These are phyloP conservation scores for Catharanthus roseus DNA, from an alignment of 257 asterid species.

Conservation along the genomic window DNA sequence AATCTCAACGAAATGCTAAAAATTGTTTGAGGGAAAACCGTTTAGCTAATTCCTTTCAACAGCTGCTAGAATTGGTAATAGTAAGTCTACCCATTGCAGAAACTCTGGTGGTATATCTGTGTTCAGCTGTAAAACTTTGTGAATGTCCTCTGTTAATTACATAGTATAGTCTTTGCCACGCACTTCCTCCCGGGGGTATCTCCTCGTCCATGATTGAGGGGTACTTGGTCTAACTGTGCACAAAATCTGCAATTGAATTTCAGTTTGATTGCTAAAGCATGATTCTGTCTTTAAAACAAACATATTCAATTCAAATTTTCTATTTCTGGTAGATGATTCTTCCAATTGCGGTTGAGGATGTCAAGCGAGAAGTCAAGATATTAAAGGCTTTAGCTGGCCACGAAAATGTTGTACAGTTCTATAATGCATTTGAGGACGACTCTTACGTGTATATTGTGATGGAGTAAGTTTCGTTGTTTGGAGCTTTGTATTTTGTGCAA, in stretches of 20 bases:
- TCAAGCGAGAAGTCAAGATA: conserved; percentile 94
- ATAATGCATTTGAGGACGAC: conserved; percentile 88
- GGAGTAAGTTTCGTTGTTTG: conserved; percentile 66
- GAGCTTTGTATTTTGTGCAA: neutral
- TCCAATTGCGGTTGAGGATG: conserved; percentile 98
- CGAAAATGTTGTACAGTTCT: conserved; percentile 92
- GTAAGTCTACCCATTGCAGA: no score
- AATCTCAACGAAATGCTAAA: neutral
- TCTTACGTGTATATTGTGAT: conserved; percentile 82
- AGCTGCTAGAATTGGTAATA: neutral
- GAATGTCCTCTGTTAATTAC: neutral
- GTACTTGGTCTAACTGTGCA: neutral
- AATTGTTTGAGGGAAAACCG: neutral
- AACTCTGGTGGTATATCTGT: no score
- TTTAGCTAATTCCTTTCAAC: neutral
- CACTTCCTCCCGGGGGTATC: neutral
- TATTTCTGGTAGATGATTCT: conserved; percentile 71
- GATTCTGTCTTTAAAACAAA: neutral
- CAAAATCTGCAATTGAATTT: neutral
- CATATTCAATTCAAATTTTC: conserved; percentile 6
- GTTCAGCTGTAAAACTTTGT: neutral
- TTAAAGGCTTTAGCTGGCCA: conserved; percentile 93
- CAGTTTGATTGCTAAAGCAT: neutral
- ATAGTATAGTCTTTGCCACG: neutral
- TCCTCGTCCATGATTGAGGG: neutral